Evolutionary conservation across 139 green algal genomes (phyloP).

Genomic region (Eudorina sp.): DNA sequence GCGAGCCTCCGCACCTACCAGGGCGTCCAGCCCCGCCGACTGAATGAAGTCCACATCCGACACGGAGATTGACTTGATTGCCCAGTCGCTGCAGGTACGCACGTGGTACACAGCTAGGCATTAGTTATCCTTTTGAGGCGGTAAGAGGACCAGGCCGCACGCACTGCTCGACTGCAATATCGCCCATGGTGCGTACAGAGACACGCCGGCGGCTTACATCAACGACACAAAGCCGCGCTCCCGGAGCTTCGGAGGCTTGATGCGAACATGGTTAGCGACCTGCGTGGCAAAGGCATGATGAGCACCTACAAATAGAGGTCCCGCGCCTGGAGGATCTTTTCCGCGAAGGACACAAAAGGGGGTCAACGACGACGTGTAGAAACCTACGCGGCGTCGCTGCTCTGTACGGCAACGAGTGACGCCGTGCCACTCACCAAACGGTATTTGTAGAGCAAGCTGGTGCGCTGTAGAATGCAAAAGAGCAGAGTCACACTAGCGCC

Average conservation of each 20-base stretch:
- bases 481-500: not conserved
- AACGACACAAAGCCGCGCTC: not conserved
- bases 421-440: slow-evolving; percentile 9
- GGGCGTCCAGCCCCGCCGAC: slow-evolving; percentile 31
- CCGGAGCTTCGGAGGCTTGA: not conserved
- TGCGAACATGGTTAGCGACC: not conserved
- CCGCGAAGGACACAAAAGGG: too few relatives aligned
- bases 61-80: slow-evolving; percentile 20
- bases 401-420: too few relatives aligned
- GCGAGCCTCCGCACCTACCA: slow-evolving; percentile 44
- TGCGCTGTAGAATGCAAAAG: slow-evolving; percentile 31
- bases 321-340: too few relatives aligned
- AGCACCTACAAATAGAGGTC: too few relatives aligned
- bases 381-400: too few relatives aligned
- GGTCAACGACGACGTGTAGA: too few relatives aligned
- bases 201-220: not conserved
- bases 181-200: not conserved
- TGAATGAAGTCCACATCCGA: slow-evolving; percentile 24
- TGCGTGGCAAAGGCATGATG: not conserved
- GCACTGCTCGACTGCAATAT: too few relatives aligned
- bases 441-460: slow-evolving; percentile 23
- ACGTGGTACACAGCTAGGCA: too few relatives aligned
- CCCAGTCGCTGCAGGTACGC: slow-evolving; percentile 45
- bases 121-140: too few relatives aligned
- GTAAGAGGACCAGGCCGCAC: too few relatives aligned